Percentiles rank a stretch among this genome's conserved stretches.
These are phyloP conservation scores for Porogramme epimiltina DNA, from an alignment of 1,284 basidiomycete species.

Conservation along the genomic window DNA sequence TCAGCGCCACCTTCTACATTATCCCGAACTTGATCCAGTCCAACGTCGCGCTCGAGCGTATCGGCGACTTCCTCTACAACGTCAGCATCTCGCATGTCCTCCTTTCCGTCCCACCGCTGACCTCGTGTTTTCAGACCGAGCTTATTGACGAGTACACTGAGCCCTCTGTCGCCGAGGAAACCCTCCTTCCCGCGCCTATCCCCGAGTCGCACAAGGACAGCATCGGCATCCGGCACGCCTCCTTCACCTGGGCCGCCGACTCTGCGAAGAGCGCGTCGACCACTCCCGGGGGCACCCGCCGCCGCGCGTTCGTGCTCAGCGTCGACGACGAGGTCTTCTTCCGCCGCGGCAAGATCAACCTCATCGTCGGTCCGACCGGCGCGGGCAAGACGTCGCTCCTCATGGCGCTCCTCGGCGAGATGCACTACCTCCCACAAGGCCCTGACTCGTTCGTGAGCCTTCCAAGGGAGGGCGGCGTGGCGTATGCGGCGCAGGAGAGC, in stretches of 20 bases:
- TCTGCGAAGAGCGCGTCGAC: slow-evolving; percentile 19
- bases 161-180: slow-evolving; percentile 6
- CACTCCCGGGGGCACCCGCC: slow-evolving; percentile 27
- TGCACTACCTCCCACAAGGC: slow-evolving; percentile 58
- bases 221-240: slow-evolving; percentile 44
- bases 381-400: slow-evolving; percentile 53
- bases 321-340: slow-evolving; percentile 59
- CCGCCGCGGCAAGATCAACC: slow-evolving; percentile 57
- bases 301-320: slow-evolving; percentile 47
- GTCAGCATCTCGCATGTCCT: slow-evolving; percentile 27
- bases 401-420: slow-evolving; percentile 63
- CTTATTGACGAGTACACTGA: slow-evolving; percentile 49
- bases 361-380: slow-evolving; percentile 66
- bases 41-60: slow-evolving; percentile 50
- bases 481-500: slow-evolving; percentile 77
- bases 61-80: slow-evolving; percentile 46
- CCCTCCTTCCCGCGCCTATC: not conserved
- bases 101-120: not conserved
- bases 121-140: slow-evolving; percentile 45
- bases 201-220: slow-evolving; percentile 20
- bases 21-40: slow-evolving; percentile 36
- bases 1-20: slow-evolving; percentile 34
- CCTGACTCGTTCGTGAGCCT: slow-evolving; percentile 66
- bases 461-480: slow-evolving; percentile 66
- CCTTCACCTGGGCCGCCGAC: slow-evolving; percentile 43